Conservation (phyloP, 306 rosid species). For the Geum urbanum region DNA sequence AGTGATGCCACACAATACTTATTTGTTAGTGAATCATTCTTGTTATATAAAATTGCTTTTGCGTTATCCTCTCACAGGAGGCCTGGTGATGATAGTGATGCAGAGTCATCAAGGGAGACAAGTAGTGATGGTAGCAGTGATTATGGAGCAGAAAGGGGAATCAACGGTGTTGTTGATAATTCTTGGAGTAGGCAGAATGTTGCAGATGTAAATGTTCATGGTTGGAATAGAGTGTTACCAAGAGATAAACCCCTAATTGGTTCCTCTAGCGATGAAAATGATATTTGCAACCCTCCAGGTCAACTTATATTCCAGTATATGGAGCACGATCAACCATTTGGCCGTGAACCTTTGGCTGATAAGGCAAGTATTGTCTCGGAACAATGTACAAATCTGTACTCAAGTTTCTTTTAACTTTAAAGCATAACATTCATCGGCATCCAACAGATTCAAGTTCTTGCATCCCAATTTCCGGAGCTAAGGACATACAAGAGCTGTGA, state of each 20-base stretch:
- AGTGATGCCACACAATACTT: not conserved
- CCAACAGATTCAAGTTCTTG: conserved; percentile 68
- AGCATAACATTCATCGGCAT: conserved; percentile 22
- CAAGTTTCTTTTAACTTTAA: not conserved
- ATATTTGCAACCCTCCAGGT: conserved; percentile 56
- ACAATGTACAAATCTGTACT: conserved; percentile 4
- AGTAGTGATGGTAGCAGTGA: conserved; percentile 76
- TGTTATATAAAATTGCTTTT: not conserved
- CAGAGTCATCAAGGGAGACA: conserved; percentile 77
- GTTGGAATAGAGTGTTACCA: conserved; percentile 40
- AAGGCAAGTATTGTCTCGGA: conserved; percentile 53
- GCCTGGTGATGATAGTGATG: conserved; percentile 70
- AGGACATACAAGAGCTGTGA: conserved; percentile 77
- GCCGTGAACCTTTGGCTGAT: conserved; percentile 81
- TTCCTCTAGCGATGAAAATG: conserved; percentile 69
- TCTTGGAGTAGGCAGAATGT: conserved; percentile 36
- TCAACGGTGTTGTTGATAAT: conserved; percentile 31
- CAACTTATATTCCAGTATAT: conserved; percentile 66
- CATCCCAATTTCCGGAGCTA: conserved; percentile 64
- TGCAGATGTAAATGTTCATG: conserved; percentile 39
- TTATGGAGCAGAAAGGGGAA: conserved; percentile 51
- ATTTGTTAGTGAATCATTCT: not conserved
- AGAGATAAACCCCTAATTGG: conserved; percentile 46
- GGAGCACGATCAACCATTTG: conserved; percentile 69
- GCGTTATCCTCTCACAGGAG: conserved; percentile 46